phyloP scores from a whole-genome alignment of 306 rosid species.

The Begonia masoniana region DNA sequence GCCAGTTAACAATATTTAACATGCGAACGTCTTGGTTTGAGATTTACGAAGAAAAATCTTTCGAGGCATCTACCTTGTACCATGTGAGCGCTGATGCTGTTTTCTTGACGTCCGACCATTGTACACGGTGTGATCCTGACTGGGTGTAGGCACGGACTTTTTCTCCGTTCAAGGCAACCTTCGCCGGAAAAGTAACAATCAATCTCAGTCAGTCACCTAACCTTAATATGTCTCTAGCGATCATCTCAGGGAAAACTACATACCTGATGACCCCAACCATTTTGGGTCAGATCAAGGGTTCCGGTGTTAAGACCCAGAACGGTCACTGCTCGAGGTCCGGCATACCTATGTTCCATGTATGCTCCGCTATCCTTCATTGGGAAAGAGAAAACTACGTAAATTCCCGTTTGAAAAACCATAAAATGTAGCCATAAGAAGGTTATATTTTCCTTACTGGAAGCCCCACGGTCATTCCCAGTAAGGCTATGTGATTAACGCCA shows the following conservation, averaged over 20 bases:
- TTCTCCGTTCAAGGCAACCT: slow-evolving; percentile 64
- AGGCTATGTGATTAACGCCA: slow-evolving; percentile 43
- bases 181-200: not conserved
- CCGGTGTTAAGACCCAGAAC: slow-evolving; percentile 54
- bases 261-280: slow-evolving; percentile 71
- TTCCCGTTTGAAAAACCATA: not conserved
- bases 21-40: too few relatives aligned
- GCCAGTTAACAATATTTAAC: too few relatives aligned
- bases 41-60: too few relatives aligned
- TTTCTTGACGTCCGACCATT: slow-evolving; percentile 26
- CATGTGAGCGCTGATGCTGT: slow-evolving; percentile 34
- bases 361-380: slow-evolving; percentile 76
- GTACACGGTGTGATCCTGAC: slow-evolving; percentile 26
- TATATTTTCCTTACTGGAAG: slow-evolving; percentile 51
- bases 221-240: too few relatives aligned
- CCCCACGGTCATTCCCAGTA: slow-evolving; percentile 51
- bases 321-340: slow-evolving; percentile 40
- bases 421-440: not conserved
- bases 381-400: not conserved
- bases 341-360: slow-evolving; percentile 84
- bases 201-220: too few relatives aligned
- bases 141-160: slow-evolving; percentile 18
- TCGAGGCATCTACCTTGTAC: slow-evolving; percentile 50
- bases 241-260: not conserved
- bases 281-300: slow-evolving; percentile 31